Conservation (phyloP, 257 asterid species). For the Ajuga chamaepitys region DNA sequence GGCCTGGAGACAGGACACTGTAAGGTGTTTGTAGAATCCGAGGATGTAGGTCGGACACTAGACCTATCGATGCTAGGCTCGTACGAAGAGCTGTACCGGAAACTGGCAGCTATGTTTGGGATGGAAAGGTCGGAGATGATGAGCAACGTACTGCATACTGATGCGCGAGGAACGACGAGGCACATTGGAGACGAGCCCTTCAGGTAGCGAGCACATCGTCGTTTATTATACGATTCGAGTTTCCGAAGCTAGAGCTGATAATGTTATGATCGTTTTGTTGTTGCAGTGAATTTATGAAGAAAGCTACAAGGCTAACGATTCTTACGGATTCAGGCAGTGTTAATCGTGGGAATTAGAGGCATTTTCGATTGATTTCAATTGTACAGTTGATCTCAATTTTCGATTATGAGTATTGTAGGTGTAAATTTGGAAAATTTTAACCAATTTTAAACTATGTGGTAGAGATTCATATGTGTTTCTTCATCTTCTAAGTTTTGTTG, state of each 20-base stretch:
- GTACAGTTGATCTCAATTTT: constrained; percentile 27
- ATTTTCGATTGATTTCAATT: constrained; percentile 10
- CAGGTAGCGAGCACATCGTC: constrained; percentile 26
- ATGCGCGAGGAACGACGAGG: constrained; percentile 33
- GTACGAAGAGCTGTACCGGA: constrained; percentile 45
- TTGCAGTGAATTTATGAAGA: constrained; percentile 55
- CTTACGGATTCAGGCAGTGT: constrained; percentile 53
- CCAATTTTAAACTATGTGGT: neutral
- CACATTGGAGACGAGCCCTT: constrained; percentile 61
- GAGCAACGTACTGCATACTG: constrained; percentile 47
- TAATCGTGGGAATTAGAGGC: constrained; percentile 32
- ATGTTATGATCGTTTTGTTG: neutral
- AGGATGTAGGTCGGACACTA: constrained; percentile 53
- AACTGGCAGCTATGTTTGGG: constrained; percentile 40
- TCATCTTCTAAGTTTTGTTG: neutral
- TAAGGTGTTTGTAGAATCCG: constrained; percentile 60
- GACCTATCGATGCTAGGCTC: constrained; percentile 38
- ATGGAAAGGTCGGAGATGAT: constrained; percentile 43
- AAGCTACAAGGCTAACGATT: constrained; percentile 53
- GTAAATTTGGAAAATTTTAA: constrained; percentile 8
- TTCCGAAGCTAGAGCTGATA: neutral
- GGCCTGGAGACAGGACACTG: constrained; percentile 43
- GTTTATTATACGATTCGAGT: too few species aligned
- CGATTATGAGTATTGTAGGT: constrained; percentile 14
- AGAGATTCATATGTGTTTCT: neutral